Percentiles rank a stretch among this genome's conserved stretches.
phyloP scores from a whole-genome alignment of 768 basidiomycete genomes.

The Mycena amicta region DNA sequence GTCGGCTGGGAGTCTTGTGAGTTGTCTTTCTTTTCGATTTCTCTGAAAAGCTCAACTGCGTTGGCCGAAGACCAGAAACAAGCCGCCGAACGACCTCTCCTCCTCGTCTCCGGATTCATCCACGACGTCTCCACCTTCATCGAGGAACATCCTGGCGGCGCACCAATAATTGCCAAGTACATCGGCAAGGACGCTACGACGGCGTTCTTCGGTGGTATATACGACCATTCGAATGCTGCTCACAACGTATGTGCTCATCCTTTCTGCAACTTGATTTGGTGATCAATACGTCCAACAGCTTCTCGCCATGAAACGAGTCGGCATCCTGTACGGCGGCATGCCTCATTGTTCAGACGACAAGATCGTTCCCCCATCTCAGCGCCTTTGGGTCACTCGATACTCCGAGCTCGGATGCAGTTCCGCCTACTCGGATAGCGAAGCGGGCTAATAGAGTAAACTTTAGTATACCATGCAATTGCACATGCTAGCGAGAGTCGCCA shows the following conservation, averaged over 20 bases:
- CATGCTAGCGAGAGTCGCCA: too few relatives aligned
- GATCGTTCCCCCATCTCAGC: conserved; percentile 57
- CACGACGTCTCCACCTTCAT: conserved; percentile 86
- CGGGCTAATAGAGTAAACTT: not conserved
- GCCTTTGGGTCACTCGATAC: conserved; percentile 47
- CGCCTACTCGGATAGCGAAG: not conserved
- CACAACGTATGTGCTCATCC: conserved; percentile 66
- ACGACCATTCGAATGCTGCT: conserved; percentile 87
- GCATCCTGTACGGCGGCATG: conserved; percentile 55
- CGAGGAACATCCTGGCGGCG: conserved; percentile 91
- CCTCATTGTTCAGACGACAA: conserved; percentile 47
- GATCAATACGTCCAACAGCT: too few relatives aligned
- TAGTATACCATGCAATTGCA: too few relatives aligned
- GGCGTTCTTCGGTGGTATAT: conserved; percentile 92
- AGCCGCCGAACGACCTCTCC: conserved; percentile 73
- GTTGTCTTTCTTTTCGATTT: too few relatives aligned
- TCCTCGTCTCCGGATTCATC: conserved; percentile 90
- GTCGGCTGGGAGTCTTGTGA: conserved; percentile 81
- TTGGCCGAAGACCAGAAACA: conserved; percentile 73
- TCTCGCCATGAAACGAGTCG: conserved; percentile 63
- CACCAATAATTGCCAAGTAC: conserved; percentile 78
- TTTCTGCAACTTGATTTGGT: too few relatives aligned
- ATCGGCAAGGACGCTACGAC: conserved; percentile 92
- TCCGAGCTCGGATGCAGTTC: conserved; percentile 5
- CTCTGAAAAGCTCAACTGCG: too few relatives aligned